Percentiles rank a stretch among this genome's conserved stretches.
Conservation (phyloP, 1,284 basidiomycete species). For the Agroathelia rolfsii region DNA sequence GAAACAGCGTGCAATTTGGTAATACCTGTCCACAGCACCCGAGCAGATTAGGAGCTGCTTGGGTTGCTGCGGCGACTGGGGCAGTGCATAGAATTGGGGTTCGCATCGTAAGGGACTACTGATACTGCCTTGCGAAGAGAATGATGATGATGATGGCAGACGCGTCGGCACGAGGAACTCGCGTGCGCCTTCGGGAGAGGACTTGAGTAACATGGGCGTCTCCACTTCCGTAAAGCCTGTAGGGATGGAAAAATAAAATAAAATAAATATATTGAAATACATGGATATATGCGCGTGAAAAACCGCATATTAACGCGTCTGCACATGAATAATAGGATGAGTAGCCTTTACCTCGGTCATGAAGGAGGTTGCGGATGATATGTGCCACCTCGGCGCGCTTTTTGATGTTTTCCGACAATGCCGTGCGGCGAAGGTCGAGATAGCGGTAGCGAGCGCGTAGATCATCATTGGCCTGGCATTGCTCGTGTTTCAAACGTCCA, state of each 20-base stretch:
- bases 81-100: conserved; percentile 84
- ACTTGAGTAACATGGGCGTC: conserved; percentile 87
- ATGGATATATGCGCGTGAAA: conserved; percentile 4
- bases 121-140: conserved; percentile 9
- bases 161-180: conserved; percentile 94
- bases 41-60: conserved; percentile 91
- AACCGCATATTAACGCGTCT: conserved; percentile 1
- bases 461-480: conserved; percentile 80
- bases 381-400: conserved; percentile 76
- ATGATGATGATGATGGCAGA: conserved; percentile 20
- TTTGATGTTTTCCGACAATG: conserved; percentile 69
- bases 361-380: conserved; percentile 63
- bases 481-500: conserved; percentile 15
- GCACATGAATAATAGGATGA: conserved; percentile 7
- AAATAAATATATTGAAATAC: conserved; percentile 10
- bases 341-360: conserved; percentile 51
- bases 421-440: conserved; percentile 76
- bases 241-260: conserved; percentile 11
- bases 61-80: conserved; percentile 93
- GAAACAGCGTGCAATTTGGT: conserved; percentile 90
- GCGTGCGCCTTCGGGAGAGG: conserved; percentile 88
- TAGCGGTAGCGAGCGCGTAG: conserved; percentile 78
- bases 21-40: conserved; percentile 85
- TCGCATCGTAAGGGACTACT: too few species aligned
- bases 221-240: conserved; percentile 86